phyloP scores from a whole-genome alignment of 306 rosid genomes.

The Luffa aegyptiaca region DNA sequence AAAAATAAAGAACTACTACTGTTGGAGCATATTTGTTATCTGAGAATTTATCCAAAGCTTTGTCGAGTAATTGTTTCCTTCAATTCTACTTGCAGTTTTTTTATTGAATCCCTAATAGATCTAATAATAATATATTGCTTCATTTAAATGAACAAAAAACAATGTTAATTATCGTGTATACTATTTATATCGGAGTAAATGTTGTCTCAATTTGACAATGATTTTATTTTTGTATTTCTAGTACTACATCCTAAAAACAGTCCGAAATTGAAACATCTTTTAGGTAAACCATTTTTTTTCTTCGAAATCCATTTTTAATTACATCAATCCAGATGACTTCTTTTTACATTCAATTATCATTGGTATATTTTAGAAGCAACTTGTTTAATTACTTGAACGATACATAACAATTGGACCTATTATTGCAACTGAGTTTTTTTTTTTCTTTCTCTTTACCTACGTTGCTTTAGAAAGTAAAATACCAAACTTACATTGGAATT shows the following conservation, averaged over 20 bases:
- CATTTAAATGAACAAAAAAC: background rate
- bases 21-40: conserved; percentile 1
- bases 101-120: background rate
- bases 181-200: background rate
- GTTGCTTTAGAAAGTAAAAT: background rate
- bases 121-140: background rate
- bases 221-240: background rate
- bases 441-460: background rate
- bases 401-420: background rate
- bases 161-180: background rate
- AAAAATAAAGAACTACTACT: background rate
- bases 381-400: background rate
- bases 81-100: background rate
- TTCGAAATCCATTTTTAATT: background rate
- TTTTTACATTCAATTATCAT: background rate
- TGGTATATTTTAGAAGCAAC: background rate
- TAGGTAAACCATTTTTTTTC: background rate
- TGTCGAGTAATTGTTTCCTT: background rate
- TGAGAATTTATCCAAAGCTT: conserved; percentile 2
- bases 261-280: background rate
- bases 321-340: background rate
- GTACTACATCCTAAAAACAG: background rate
- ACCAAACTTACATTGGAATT: background rate
- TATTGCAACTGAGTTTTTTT: background rate
- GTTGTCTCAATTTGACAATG: background rate